These are phyloP conservation scores for Aspergillus latus DNA, from an alignment of 2,329 filamentous ascomycete species.

Conservation along the genomic window DNA sequence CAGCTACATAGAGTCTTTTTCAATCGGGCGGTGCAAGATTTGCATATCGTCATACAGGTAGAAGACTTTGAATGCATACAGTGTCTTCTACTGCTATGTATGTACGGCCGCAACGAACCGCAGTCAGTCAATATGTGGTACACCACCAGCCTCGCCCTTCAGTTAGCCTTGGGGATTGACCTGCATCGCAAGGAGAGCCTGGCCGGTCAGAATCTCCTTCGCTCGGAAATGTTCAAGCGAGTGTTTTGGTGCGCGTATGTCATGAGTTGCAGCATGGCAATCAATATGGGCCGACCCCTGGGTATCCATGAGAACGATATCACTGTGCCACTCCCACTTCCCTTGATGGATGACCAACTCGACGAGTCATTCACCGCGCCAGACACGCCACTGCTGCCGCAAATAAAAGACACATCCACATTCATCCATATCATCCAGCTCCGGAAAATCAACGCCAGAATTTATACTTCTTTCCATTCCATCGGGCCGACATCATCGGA, in stretches of 20 bases:
- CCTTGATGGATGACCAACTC: slow-evolving; percentile 18
- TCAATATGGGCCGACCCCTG: slow-evolving; percentile 26
- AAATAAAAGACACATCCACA: slow-evolving; percentile 22
- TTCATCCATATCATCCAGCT: slow-evolving; percentile 29
- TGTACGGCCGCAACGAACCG: slow-evolving; percentile 29
- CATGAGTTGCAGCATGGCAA: slow-evolving; percentile 27
- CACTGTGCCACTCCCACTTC: slow-evolving; percentile 22
- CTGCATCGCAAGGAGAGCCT: slow-evolving; percentile 23
- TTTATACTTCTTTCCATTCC: slow-evolving; percentile 24
- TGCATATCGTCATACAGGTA: slow-evolving; percentile 15
- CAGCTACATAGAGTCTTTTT: slow-evolving; percentile 13
- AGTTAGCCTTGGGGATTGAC: slow-evolving; percentile 24
- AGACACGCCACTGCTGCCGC: neutral
- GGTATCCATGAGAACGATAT: slow-evolving; percentile 28
- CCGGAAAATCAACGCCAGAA: slow-evolving; percentile 24
- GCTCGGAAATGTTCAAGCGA: slow-evolving; percentile 25
- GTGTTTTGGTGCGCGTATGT: slow-evolving; percentile 28
- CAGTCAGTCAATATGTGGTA: slow-evolving; percentile 29
- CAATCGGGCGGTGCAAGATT: slow-evolving; percentile 11
- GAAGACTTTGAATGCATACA: slow-evolving; percentile 27
- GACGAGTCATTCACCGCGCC: neutral
- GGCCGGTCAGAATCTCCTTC: slow-evolving; percentile 8
- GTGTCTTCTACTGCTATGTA: slow-evolving; percentile 26
- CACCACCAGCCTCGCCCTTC: slow-evolving; percentile 23
- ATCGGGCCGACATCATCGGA: slow-evolving; percentile 1